These are phyloP conservation scores for Vicia sativa DNA, from an alignment of 306 rosid species.

Conservation along the genomic window DNA sequence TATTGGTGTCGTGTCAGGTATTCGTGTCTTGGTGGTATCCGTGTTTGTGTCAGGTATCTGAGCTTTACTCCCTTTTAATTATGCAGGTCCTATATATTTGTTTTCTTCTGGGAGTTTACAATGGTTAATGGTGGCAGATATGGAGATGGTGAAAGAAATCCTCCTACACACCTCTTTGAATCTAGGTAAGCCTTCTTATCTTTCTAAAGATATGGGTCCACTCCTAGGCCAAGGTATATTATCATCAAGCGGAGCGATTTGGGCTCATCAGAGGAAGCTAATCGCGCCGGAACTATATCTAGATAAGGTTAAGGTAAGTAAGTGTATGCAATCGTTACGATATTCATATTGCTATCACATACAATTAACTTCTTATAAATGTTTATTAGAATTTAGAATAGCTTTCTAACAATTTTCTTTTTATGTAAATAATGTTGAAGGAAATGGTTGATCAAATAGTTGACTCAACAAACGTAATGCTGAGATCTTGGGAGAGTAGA, in stretches of 20 bases:
- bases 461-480: conserved; percentile 49
- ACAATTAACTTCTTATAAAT: background rate
- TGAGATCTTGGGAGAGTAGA: conserved; percentile 58
- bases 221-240: conserved; percentile 48
- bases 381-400: background rate
- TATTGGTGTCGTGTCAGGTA: no score
- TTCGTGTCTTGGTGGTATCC: no score
- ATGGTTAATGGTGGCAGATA: conserved; percentile 40
- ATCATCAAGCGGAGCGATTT: conserved; percentile 48
- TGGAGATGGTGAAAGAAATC: conserved; percentile 45
- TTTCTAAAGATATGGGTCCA: conserved; percentile 42
- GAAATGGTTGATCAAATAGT: conserved; percentile 68
- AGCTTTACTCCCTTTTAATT: no score
- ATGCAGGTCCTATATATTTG: conserved; percentile 43
- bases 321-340: background rate
- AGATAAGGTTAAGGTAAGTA: conserved; percentile 55
- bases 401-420: background rate
- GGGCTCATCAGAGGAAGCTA: conserved; percentile 59
- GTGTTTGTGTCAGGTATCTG: no score
- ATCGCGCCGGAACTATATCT: conserved; percentile 51
- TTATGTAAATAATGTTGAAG: conserved; percentile 40
- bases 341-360: conserved; percentile 3
- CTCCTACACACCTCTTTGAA: conserved; percentile 40
- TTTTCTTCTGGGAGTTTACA: conserved; percentile 42
- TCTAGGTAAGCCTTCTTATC: conserved; percentile 49